Conservation (phyloP, 2,329 filamentous ascomycete genomes). For the Alternaria ethzedia region DNA sequence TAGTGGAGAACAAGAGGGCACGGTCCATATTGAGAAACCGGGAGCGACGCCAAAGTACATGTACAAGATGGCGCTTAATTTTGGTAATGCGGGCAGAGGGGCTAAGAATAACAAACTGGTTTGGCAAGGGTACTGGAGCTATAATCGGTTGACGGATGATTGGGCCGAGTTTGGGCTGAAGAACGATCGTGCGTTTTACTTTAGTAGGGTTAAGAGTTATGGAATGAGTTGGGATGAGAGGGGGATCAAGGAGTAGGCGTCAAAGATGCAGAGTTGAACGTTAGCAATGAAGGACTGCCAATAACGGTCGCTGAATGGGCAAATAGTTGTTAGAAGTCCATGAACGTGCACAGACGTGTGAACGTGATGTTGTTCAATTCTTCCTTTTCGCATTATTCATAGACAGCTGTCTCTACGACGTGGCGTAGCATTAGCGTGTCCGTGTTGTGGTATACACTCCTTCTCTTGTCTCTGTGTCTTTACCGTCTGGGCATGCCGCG, state of each 20-base stretch:
- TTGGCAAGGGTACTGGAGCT: constrained; percentile 92
- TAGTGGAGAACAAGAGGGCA: constrained; percentile 39
- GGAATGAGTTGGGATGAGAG: constrained; percentile 49
- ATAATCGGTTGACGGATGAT: constrained; percentile 87
- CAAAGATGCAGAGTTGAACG: neutral
- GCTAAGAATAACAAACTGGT: constrained; percentile 82
- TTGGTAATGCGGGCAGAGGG: constrained; percentile 66
- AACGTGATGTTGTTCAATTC: neutral
- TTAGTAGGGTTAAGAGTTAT: constrained; percentile 67
- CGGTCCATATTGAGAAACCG: constrained; percentile 82
- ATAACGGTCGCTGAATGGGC: neutral
- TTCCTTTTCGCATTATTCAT: constrained; percentile 40
- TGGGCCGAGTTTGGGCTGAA: constrained; percentile 79
- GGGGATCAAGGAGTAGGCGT: constrained; percentile 12
- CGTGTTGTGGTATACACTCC: constrained; percentile 31
- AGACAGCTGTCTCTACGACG: constrained; percentile 34
- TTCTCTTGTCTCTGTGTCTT: constrained; percentile 2
- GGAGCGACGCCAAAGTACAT: constrained; percentile 80
- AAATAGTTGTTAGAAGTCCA: neutral
- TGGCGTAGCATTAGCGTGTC: constrained; percentile 19
- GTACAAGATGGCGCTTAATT: constrained; percentile 78
- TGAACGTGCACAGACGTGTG: neutral
- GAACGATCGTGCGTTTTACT: constrained; percentile 67
- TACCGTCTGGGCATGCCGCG: constrained; percentile 83
- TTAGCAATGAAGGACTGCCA: neutral